Base-by-base conservation (phyloP, 352 stramenopile species). In the Globisporangium rhizosaccharum region DNA sequence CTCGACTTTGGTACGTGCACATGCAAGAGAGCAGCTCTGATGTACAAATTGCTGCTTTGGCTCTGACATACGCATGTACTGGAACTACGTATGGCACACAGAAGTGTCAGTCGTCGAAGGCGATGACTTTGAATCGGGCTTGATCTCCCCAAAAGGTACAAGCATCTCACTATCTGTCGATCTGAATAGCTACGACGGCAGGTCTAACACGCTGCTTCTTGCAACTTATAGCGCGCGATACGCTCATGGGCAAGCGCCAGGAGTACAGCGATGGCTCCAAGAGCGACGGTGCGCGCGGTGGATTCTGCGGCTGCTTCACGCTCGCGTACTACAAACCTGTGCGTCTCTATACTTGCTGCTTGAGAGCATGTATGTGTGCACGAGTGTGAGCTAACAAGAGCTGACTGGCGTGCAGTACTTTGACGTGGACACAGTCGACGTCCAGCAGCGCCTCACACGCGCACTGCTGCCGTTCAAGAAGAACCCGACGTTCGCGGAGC, bases 391-490 rank as follows among this genome's bases (percentile, higher is more conserved):
- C 25, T 51, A 17, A 39, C 11, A 5, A 4, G 36, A 1, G 25
- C 18, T 52, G 25, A 30, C 3, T 56, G 26, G 4, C 15, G 18
- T 51, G 33, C 5, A 95, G 85, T 93, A 90, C 51, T 95, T 95
- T 61, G 82, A 95, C 53, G 85, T 95, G 1, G 85, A 95, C 65
- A 95, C 85, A 20, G 59, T 59, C 33, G 83, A 95, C 63, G 79
- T 95, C 44, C 83, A 92, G 56, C 72, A 84, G 58, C 85, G 85
- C 42, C 56, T 95, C 30, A 70, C 82, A 49, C 79, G 80, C 39
- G 82, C 83, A 1, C 56, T 95, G 12, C 60, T 95, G 46, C 85
- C 85, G 30, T 91, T 95, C 61, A 95, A 91, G 75, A 90, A 91
- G 63, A 76, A 89, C 26, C 85, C 85, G 23, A 75, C 71, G 23